Conservation (phyloP, 225 moss, liverwort and hornwort species). For the Sphagnum contortum region DNA sequence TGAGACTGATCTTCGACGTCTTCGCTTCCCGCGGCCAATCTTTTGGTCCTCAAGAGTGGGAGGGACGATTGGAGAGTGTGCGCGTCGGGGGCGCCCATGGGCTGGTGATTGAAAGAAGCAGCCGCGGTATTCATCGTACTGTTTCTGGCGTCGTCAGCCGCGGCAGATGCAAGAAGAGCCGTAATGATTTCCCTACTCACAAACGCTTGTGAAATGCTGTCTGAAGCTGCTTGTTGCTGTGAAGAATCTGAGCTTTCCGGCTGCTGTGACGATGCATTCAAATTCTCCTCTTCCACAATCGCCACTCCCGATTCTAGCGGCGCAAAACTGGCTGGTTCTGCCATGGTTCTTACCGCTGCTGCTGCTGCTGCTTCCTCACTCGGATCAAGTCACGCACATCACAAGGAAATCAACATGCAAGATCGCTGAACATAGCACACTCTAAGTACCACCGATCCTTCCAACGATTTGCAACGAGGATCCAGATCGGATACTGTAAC, state of each 20-base stretch:
- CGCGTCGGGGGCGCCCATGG: conserved; percentile 31
- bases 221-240: conserved; percentile 15
- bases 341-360: conserved; percentile 21
- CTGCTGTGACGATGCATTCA: not conserved
- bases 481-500: no score
- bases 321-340: conserved; percentile 16
- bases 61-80: conserved; percentile 16
- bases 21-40: conserved; percentile 8
- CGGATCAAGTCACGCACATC: not conserved
- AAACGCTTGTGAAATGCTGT: conserved; percentile 32
- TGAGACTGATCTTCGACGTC: conserved; percentile 11
- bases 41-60: not conserved
- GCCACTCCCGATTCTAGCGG: conserved; percentile 8
- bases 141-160: conserved; percentile 40
- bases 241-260: not conserved
- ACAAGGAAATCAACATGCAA: not conserved
- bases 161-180: conserved; percentile 30
- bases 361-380: not conserved
- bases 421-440: no score
- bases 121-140: conserved; percentile 19
- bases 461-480: no score
- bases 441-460: no score
- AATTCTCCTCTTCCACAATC: conserved; percentile 3
- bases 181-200: conserved; percentile 31
- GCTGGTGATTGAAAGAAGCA: conserved; percentile 19